Percentiles rank a stretch among this genome's conserved stretches.
Evolutionary conservation across 2,329 filamentous ascomycete genomes (phyloP).

Genomic region (Fusarium sp.): DNA sequence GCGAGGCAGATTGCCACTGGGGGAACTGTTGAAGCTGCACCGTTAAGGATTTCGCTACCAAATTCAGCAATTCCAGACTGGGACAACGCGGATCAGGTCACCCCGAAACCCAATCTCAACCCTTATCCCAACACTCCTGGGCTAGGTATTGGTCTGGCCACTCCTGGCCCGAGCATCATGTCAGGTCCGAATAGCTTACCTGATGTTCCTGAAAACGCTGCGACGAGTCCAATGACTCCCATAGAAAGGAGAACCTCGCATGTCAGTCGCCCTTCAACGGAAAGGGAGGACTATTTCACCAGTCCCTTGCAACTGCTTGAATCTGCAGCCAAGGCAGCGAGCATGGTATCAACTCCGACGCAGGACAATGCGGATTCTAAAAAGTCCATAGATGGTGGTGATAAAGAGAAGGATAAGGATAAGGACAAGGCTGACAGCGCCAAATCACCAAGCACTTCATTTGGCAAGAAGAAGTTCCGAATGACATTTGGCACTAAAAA

Average conservation of each 20-base stretch:
- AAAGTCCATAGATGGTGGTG: slow-evolving; percentile 61
- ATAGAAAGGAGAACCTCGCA: slow-evolving; percentile 69
- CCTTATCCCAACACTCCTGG: slow-evolving; percentile 78
- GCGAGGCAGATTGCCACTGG: slow-evolving; percentile 65
- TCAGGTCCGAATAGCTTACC: slow-evolving; percentile 53
- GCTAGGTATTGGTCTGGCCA: slow-evolving; percentile 81
- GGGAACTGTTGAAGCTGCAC: slow-evolving; percentile 63
- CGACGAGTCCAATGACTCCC: slow-evolving; percentile 57
- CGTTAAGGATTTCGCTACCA: slow-evolving; percentile 68
- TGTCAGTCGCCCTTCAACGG: slow-evolving; percentile 70
- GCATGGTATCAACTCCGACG: slow-evolving; percentile 60
- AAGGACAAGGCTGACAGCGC: slow-evolving; percentile 64
- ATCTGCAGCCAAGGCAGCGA: slow-evolving; percentile 60
- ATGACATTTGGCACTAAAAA: slow-evolving; percentile 90
- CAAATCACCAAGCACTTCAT: slow-evolving; percentile 72
- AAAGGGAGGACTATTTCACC: slow-evolving; percentile 84
- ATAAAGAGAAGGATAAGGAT: slow-evolving; percentile 60
- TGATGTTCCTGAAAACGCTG: slow-evolving; percentile 62
- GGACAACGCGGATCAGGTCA: slow-evolving; percentile 60
- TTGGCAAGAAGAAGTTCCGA: slow-evolving; percentile 90
- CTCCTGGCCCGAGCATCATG: slow-evolving; percentile 62
- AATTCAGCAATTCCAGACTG: slow-evolving; percentile 52
- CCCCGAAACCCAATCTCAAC: slow-evolving; percentile 74
- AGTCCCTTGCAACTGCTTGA: slow-evolving; percentile 65
- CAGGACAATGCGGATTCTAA: slow-evolving; percentile 63